Evolutionary conservation across 805 yeast genomes (phyloP).

Genomic region (Nakazawaea holstii): DNA sequence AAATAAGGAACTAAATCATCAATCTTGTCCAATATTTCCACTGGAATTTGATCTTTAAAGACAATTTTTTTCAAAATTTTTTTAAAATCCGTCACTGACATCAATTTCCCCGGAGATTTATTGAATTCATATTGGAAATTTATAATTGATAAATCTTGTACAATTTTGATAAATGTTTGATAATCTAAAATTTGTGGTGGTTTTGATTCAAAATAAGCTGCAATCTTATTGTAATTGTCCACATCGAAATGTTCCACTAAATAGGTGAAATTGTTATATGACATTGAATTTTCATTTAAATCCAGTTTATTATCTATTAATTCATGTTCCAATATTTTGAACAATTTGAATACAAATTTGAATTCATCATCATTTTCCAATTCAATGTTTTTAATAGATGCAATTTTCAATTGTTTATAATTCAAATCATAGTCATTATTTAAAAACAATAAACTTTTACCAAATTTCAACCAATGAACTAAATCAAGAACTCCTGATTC

Average conservation of each 20-base stretch:
- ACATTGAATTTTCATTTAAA: slow-evolving; percentile 12
- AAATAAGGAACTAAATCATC: slow-evolving; percentile 35
- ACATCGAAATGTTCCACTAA: slow-evolving; percentile 12
- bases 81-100: slow-evolving; percentile 17
- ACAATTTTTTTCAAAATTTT: slow-evolving; percentile 20
- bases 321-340: slow-evolving; percentile 39
- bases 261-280: slow-evolving; percentile 16
- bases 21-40: slow-evolving; percentile 61
- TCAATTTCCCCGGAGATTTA: slow-evolving; percentile 11
- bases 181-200: slow-evolving; percentile 13
- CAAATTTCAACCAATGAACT: slow-evolving; percentile 71
- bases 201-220: slow-evolving; percentile 12
- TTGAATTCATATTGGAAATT: slow-evolving; percentile 21
- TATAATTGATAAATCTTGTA: slow-evolving; percentile 21
- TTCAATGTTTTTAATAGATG: slow-evolving; percentile 9
- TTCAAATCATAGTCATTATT: slow-evolving; percentile 31
- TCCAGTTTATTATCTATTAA: slow-evolving; percentile 14
- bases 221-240: slow-evolving; percentile 11
- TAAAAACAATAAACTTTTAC: slow-evolving; percentile 41
- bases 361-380: slow-evolving; percentile 33
- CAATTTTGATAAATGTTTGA: slow-evolving; percentile 17
- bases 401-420: slow-evolving; percentile 8
- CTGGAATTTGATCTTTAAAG: slow-evolving; percentile 22
- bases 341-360: slow-evolving; percentile 48
- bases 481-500: slow-evolving; percentile 63